Percentiles rank a stretch among this genome's conserved stretches.
Conservation (phyloP, 345 rosid species). For the Rhodomyrtus tomentosa region DNA sequence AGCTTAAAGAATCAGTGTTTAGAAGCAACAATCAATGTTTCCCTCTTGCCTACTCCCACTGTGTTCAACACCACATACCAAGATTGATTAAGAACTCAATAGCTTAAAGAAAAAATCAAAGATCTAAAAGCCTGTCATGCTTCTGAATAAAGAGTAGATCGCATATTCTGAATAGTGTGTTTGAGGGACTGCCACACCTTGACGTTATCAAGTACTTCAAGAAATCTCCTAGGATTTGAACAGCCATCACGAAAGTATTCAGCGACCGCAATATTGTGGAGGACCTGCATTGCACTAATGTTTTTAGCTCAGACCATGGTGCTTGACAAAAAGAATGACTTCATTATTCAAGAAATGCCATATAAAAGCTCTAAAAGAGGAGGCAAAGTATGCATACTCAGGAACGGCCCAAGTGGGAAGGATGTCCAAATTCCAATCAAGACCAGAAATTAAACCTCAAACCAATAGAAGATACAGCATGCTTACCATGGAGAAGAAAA, state of each 20-base stretch:
- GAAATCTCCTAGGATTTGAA: slow-evolving; percentile 63
- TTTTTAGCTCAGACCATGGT: slow-evolving; percentile 5
- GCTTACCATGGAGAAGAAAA: neutral
- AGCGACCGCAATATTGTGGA: slow-evolving; percentile 81
- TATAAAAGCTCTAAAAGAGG: neutral
- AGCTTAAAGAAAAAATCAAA: neutral
- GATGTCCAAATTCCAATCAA: neutral
- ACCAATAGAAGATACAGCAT: neutral
- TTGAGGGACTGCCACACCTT: slow-evolving; percentile 34
- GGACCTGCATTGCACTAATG: slow-evolving; percentile 34
- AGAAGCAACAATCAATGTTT: neutral
- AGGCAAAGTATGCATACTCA: neutral
- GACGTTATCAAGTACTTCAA: slow-evolving; percentile 53
- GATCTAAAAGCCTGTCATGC: neutral
- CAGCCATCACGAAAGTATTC: slow-evolving; percentile 68
- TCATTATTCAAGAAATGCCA: neutral
- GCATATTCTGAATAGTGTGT: neutral
- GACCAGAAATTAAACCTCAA: neutral
- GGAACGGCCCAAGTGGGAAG: neutral
- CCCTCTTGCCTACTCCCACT: neutral
- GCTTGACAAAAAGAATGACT: neutral
- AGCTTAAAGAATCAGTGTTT: no score
- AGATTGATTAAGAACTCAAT: neutral
- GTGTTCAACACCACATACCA: neutral
- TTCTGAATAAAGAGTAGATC: neutral